Percentiles rank a stretch among this genome's conserved stretches.
Evolutionary conservation across 177 flowering plant species (phyloP).

Genomic region (Vitis hybrid): DNA sequence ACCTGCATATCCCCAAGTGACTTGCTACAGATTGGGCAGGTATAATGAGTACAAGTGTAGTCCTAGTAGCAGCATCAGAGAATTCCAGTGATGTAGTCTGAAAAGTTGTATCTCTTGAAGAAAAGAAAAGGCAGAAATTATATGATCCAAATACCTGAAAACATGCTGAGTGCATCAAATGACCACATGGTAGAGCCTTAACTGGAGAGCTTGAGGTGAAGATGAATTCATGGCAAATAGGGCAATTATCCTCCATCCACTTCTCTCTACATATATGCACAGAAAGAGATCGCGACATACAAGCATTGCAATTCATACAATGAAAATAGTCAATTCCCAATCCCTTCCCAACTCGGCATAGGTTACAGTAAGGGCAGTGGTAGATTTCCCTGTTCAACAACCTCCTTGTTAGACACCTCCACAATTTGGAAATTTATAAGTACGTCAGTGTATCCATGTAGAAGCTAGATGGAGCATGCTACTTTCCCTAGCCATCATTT

Average conservation of each 20-base stretch:
- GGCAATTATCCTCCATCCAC: slow-evolving; percentile 78
- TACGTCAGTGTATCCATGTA: neutral
- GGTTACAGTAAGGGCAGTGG: slow-evolving; percentile 91
- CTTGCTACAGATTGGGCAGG: slow-evolving; percentile 89
- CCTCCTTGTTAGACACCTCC: slow-evolving; percentile 9
- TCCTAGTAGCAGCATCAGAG: slow-evolving; percentile 45
- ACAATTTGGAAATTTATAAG: slow-evolving; percentile 1
- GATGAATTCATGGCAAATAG: slow-evolving; percentile 81
- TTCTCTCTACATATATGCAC: slow-evolving; percentile 75
- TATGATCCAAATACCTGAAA: slow-evolving; percentile 56
- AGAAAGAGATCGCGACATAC: slow-evolving; percentile 64
- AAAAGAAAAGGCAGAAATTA: neutral
- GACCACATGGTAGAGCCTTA: slow-evolving; percentile 89
- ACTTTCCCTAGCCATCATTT: too few relatives aligned
- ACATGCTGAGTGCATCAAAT: slow-evolving; percentile 88
- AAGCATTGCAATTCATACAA: slow-evolving; percentile 94
- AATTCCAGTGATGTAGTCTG: slow-evolving; percentile 7
- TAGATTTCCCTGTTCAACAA: slow-evolving; percentile 66
- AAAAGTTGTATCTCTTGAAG: neutral
- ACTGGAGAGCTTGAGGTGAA: slow-evolving; percentile 76
- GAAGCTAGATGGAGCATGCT: too few relatives aligned
- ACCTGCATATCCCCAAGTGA: slow-evolving; percentile 96
- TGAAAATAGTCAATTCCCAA: slow-evolving; percentile 84
- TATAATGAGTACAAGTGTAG: slow-evolving; percentile 68
- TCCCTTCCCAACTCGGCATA: slow-evolving; percentile 89